Evolutionary conservation across 1,284 basidiomycete genomes (phyloP).

Genomic region (Peniophora sp.): DNA sequence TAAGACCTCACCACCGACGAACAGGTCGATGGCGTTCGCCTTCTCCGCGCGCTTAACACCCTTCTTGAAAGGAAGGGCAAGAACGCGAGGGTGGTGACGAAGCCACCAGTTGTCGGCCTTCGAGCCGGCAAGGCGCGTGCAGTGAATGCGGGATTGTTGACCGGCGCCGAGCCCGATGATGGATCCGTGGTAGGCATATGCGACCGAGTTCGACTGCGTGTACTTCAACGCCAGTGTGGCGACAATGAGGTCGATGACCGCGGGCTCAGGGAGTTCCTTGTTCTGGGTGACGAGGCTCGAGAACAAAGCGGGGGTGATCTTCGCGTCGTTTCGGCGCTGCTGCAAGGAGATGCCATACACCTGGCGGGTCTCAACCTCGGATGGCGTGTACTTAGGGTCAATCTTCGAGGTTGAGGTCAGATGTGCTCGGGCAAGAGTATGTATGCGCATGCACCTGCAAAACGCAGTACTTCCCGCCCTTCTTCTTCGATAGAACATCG

Average conservation of each 20-base stretch:
- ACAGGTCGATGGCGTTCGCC: conserved; percentile 96
- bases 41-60: conserved; percentile 97
- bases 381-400: conserved; percentile 73
- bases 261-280: conserved; percentile 74
- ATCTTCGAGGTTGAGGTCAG: conserved; percentile 43
- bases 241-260: conserved; percentile 82
- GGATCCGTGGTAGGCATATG: conserved; percentile 90
- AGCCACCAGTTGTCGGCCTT: conserved; percentile 99
- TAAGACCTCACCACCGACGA: conserved; percentile 85
- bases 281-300: conserved; percentile 84
- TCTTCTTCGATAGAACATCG: conserved; percentile 92
- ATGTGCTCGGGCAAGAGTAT: background rate
- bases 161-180: conserved; percentile 96
- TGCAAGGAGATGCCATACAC: conserved; percentile 92
- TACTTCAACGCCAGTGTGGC: conserved; percentile 97
- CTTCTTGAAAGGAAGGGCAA: conserved; percentile 92
- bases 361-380: conserved; percentile 84
- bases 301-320: conserved; percentile 81
- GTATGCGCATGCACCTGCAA: conserved; percentile 54
- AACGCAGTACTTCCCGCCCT: conserved; percentile 98
- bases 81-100: conserved; percentile 90
- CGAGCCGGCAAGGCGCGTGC: conserved; percentile 92
- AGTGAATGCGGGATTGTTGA: conserved; percentile 98
- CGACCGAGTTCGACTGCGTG: conserved; percentile 98
- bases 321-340: conserved; percentile 88